Percentiles rank a stretch among this genome's conserved stretches.
phyloP scores from a whole-genome alignment of 179 eudicot species.

The Beta corolliflora region DNA sequence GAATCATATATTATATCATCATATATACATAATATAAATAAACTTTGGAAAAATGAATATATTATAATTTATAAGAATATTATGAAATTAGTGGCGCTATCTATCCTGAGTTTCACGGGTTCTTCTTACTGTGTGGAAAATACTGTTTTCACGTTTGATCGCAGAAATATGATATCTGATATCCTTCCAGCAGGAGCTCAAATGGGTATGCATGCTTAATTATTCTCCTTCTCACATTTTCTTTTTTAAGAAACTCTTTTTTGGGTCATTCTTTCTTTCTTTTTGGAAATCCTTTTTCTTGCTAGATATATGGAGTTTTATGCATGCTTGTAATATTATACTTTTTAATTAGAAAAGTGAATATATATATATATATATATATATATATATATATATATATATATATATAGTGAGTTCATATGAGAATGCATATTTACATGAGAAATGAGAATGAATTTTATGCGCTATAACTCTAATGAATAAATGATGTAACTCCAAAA shows the following conservation, averaged over 20 bases:
- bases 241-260: background rate
- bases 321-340: background rate
- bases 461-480: too few relatives aligned
- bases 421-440: too few relatives aligned
- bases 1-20: background rate
- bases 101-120: conserved; percentile 63
- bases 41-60: too few relatives aligned
- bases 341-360: too few relatives aligned
- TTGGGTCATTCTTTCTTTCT: background rate
- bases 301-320: background rate
- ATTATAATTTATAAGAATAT: background rate
- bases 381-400: too few relatives aligned
- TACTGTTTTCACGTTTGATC: background rate
- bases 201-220: conserved; percentile 16
- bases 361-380: too few relatives aligned
- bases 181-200: background rate
- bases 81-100: conserved; percentile 46
- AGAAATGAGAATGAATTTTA: too few relatives aligned
- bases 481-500: too few relatives aligned
- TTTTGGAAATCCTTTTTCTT: background rate
- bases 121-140: conserved; percentile 34
- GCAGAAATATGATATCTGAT: background rate
- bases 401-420: too few relatives aligned
- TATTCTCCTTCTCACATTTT: background rate
- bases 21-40: background rate